phyloP scores from a whole-genome alignment of 2,329 filamentous ascomycete species.

The Cyphellophora europaea region DNA sequence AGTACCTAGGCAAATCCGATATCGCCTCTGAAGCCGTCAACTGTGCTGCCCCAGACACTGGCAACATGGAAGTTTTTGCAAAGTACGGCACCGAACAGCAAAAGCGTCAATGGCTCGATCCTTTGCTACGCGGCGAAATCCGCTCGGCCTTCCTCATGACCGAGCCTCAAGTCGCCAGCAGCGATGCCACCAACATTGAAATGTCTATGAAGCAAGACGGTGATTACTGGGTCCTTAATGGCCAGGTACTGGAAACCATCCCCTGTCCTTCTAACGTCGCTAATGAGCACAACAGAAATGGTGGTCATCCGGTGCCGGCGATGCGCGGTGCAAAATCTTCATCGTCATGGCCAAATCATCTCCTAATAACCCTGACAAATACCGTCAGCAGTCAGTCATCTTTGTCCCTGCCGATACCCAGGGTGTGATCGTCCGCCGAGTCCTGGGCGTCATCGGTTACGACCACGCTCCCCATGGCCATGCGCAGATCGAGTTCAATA shows the following conservation, averaged over 20 bases:
- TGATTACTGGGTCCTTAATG: slow-evolving; percentile 84
- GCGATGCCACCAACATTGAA: slow-evolving; percentile 87
- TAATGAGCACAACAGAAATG: too few relatives aligned
- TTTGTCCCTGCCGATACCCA: slow-evolving; percentile 72
- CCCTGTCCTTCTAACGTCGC: slow-evolving; percentile 25
- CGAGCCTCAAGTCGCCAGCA: slow-evolving; percentile 78
- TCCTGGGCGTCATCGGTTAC: slow-evolving; percentile 90
- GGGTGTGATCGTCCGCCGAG: slow-evolving; percentile 86
- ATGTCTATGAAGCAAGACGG: slow-evolving; percentile 75
- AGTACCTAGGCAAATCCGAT: slow-evolving; percentile 80
- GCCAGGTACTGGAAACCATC: slow-evolving; percentile 25
- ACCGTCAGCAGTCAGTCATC: slow-evolving; percentile 88
- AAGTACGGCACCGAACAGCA: slow-evolving; percentile 71
- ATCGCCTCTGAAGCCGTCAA: slow-evolving; percentile 81
- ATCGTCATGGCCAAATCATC: slow-evolving; percentile 95
- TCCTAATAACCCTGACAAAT: slow-evolving; percentile 62
- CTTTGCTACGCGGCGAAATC: slow-evolving; percentile 74
- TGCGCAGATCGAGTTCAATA: slow-evolving; percentile 79
- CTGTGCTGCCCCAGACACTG: slow-evolving; percentile 83
- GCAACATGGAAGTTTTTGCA: slow-evolving; percentile 91
- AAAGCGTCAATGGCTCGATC: slow-evolving; percentile 73
- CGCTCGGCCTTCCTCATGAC: slow-evolving; percentile 91
- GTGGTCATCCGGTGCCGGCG: slow-evolving; percentile 95
- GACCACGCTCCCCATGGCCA: slow-evolving; percentile 98
- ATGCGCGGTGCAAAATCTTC: slow-evolving; percentile 85